Percentiles rank a stretch among this genome's conserved stretches.
Evolutionary conservation across 495 filamentous ascomycete genomes (phyloP).

Genomic region (Thermothielavioides terrestris): DNA sequence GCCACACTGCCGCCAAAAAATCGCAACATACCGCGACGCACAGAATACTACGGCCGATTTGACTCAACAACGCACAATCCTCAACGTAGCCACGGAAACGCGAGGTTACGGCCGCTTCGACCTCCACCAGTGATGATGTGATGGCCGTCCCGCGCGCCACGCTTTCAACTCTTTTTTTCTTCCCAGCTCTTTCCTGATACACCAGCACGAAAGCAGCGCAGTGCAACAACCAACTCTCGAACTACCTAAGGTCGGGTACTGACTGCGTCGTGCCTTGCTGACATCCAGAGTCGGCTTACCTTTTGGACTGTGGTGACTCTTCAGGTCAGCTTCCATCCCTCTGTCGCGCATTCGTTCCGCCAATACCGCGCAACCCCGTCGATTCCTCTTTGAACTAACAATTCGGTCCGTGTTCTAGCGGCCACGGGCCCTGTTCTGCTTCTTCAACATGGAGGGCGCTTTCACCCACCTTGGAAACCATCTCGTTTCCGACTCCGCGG

Average conservation of each 20-base stretch:
- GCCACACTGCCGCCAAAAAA: constrained; percentile 19
- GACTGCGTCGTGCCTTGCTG: no score
- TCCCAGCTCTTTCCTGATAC: no score
- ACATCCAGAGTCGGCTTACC: constrained; percentile 2
- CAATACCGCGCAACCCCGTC: background rate
- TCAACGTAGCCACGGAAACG: background rate
- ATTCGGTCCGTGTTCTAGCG: constrained; percentile 4
- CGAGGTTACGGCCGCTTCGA: background rate
- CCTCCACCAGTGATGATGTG: constrained; percentile 26
- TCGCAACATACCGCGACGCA: constrained; percentile 9
- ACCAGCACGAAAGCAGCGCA: no score
- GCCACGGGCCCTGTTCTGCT: constrained; percentile 9
- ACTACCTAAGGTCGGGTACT: no score
- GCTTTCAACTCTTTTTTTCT: constrained; percentile 8
- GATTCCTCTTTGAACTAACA: background rate
- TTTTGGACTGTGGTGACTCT: constrained; percentile 8
- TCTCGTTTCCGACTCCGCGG: constrained; percentile 62
- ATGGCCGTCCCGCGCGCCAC: constrained; percentile 14
- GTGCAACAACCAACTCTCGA: no score
- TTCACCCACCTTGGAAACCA: constrained; percentile 82
- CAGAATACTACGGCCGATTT: no score
- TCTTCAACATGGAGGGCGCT: constrained; percentile 60
- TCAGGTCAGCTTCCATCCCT: constrained; percentile 7
- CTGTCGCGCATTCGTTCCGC: background rate
- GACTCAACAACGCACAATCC: no score